A percentile compares a stretch with the other conserved stretches of the same genome.
Evolutionary conservation across 2,329 filamentous ascomycete species (phyloP).

Genomic region (Pseudogymnoascus sp.): DNA sequence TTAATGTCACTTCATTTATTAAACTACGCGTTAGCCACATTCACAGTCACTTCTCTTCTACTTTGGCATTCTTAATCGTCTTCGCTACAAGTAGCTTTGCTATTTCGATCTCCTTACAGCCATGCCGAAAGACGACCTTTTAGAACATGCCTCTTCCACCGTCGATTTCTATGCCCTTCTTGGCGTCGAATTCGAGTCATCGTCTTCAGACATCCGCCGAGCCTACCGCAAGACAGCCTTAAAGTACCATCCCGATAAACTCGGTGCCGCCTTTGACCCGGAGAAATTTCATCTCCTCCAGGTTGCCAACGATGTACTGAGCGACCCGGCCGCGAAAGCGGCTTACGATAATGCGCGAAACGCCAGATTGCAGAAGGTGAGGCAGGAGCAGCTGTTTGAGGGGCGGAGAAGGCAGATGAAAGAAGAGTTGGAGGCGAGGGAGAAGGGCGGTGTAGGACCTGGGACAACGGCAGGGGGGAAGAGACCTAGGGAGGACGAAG

Average conservation of each 20-base stretch:
- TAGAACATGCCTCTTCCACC: constrained; percentile 27
- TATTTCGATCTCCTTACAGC: background rate
- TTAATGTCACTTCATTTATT: background rate
- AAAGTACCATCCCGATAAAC: constrained; percentile 93
- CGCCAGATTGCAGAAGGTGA: constrained; percentile 59
- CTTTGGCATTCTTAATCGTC: background rate
- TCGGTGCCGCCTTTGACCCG: constrained; percentile 63
- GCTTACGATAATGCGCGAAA: constrained; percentile 71
- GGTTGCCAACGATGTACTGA: constrained; percentile 76
- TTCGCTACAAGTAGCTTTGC: background rate
- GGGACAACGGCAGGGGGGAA: constrained; percentile 45
- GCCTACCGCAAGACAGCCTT: constrained; percentile 78
- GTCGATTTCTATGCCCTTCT: constrained; percentile 25
- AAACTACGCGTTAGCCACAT: background rate
- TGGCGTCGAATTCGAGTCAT: constrained; percentile 13
- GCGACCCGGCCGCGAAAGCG: constrained; percentile 58
- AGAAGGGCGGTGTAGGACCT: constrained; percentile 42
- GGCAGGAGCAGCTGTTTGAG: constrained; percentile 65
- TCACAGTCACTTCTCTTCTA: background rate
- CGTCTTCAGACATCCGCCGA: constrained; percentile 14
- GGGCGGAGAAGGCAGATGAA: constrained; percentile 66
- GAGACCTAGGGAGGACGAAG: constrained; percentile 43
- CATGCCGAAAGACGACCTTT: constrained; percentile 28
- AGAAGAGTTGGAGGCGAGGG: constrained; percentile 75
- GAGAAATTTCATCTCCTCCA: constrained; percentile 79